Base-by-base conservation (phyloP, 345 rosid species). In the Gossypium ekmanianum region DNA sequence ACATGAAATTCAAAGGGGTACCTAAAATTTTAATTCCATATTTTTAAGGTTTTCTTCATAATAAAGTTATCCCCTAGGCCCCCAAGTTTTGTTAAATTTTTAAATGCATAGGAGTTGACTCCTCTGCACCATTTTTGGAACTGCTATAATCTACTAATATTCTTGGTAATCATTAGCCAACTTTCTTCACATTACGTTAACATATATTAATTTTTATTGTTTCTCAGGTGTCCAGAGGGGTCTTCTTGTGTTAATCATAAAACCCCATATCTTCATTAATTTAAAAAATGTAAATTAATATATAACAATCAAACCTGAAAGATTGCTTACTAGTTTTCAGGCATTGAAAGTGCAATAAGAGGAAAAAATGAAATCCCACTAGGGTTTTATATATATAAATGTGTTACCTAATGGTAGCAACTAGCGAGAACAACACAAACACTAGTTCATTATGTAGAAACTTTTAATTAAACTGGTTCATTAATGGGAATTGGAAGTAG, bases 401-500 rank as follows among this genome's bases (percentile, higher is more conserved):
- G 20, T 44, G 72, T 27, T 69, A 10, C 54, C 61, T 27, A 26
- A 52, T 14, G 73, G 39, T 44, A 70, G 12, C 13, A 39, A 70
- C 41, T 34, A 34, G 41, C 41, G 1, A 34, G 7, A 34, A 34
- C 7, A 44, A 48, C 48, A 51, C 24, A 50, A 26, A 45, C 44
- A 70, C 45, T 16, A 16, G 34, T 17, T 45, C 10, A 34, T 34
- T 34, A 0, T 50, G n/a, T 66, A 2, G 18, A 68, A 9, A 12
- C 29, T 17, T 11, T 2, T 20, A 3, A 34, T 34, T 5, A 34
- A 63, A 17, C 48, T 17, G n/a, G 68, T 63, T 39, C 48, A 11
- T 20, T 3, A 62, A 75, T 79, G 75, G 66, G 75, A 75, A 48
- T 34, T 4, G 41, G 41, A 34, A 34, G 41, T 44, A 26, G 61